Percentiles rank a stretch among this genome's conserved stretches.
These are phyloP conservation scores for Ormosia semicastrata DNA, from an alignment of 306 rosid genomes.

Conservation along the genomic window DNA sequence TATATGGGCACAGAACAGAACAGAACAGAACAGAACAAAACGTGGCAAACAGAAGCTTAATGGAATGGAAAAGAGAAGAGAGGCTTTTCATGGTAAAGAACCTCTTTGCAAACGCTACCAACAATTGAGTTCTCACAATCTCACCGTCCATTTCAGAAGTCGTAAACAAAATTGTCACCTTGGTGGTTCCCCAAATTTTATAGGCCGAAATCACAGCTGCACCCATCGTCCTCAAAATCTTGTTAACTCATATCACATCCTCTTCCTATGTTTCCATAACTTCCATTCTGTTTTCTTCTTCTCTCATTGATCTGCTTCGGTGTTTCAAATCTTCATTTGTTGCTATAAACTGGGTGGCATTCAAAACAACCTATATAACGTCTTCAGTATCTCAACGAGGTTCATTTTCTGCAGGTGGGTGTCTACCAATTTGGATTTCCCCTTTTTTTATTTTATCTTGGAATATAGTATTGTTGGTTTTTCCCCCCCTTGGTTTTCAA, in stretches of 20 bases:
- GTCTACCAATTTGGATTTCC: neutral
- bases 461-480: neutral
- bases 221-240: slow-evolving; percentile 49
- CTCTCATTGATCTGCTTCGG: neutral
- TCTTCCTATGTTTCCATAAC: slow-evolving; percentile 3
- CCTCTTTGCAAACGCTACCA: slow-evolving; percentile 17
- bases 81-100: neutral
- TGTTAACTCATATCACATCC: slow-evolving; percentile 17
- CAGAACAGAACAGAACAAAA: neutral
- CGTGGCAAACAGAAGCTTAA: slow-evolving; percentile 9
- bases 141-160: slow-evolving; percentile 30
- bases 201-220: slow-evolving; percentile 65
- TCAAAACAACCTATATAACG: neutral
- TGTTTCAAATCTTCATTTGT: neutral
- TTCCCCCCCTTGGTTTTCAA: neutral
- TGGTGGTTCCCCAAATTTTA: slow-evolving; percentile 45
- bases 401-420: slow-evolving; percentile 9
- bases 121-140: slow-evolving; percentile 9
- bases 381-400: slow-evolving; percentile 13
- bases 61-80: neutral
- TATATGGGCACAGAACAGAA: too few species aligned
- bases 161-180: neutral
- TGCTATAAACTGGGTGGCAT: neutral
- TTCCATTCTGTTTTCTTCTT: slow-evolving; percentile 1
- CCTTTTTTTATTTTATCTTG: neutral